Conservation (phyloP, 805 yeast species). For the Metschnikowia continentalis region DNA sequence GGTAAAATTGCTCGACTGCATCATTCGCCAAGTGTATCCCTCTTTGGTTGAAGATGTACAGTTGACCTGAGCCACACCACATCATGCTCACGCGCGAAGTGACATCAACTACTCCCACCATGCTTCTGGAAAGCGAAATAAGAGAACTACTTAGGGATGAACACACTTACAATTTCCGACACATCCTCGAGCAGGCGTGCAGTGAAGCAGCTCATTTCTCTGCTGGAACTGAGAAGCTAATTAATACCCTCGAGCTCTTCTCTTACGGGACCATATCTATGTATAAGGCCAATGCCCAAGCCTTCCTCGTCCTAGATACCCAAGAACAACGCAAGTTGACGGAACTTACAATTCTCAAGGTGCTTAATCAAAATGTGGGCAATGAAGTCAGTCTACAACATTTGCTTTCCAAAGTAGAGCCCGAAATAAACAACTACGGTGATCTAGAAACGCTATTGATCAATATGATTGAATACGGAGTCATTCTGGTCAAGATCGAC, state of each 20-base stretch:
- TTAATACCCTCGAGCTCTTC: slow-evolving; percentile 35
- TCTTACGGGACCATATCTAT: slow-evolving; percentile 32
- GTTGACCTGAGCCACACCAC: not conserved
- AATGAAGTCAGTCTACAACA: slow-evolving; percentile 14
- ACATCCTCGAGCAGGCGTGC: slow-evolving; percentile 3
- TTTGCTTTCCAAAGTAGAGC: slow-evolving; percentile 11
- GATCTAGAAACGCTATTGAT: slow-evolving; percentile 22
- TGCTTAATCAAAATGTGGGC: slow-evolving; percentile 23
- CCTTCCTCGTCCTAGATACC: slow-evolving; percentile 16
- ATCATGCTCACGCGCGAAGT: not conserved
- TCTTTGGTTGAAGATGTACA: slow-evolving; percentile 14
- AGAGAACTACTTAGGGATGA: not conserved
- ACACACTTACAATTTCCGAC: slow-evolving; percentile 6
- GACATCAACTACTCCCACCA: not conserved
- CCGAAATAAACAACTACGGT: not conserved
- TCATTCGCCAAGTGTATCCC: slow-evolving; percentile 22
- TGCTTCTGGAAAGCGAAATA: slow-evolving; percentile 1
- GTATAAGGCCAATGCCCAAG: slow-evolving; percentile 18
- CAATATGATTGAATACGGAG: slow-evolving; percentile 22
- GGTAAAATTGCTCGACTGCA: slow-evolving; percentile 21
- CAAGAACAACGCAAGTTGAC: slow-evolving; percentile 22
- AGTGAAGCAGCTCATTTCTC: not conserved
- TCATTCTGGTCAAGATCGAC: slow-evolving; percentile 27
- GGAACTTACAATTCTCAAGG: slow-evolving; percentile 24
- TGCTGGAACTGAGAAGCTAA: not conserved